phyloP scores from a whole-genome alignment of 345 rosid species.

The Pugionium dolabratum region DNA sequence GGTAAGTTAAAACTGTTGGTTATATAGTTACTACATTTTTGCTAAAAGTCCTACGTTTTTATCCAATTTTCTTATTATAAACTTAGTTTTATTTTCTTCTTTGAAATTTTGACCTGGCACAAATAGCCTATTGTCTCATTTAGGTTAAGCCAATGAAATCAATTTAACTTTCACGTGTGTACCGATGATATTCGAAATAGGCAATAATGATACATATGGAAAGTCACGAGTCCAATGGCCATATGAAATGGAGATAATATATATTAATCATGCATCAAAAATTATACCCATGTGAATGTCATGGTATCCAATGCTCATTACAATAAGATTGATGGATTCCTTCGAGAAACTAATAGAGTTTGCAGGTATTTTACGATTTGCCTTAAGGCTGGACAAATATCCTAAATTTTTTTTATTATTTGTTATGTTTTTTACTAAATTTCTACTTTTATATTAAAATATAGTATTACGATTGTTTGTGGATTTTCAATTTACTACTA shows the following conservation, averaged over 20 bases:
- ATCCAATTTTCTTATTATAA: constrained; percentile 3
- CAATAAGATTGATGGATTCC: too few relatives aligned
- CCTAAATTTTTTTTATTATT: too few relatives aligned
- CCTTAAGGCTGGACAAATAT: too few relatives aligned
- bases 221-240: constrained; percentile 6
- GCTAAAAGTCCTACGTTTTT: constrained; percentile 27
- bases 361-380: too few relatives aligned
- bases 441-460: too few relatives aligned
- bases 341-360: too few relatives aligned
- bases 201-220: neutral
- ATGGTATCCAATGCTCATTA: too few relatives aligned
- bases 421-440: too few relatives aligned
- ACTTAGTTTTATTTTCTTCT: constrained; percentile 5
- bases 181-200: neutral
- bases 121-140: neutral
- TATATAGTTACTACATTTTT: constrained; percentile 23
- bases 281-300: too few relatives aligned
- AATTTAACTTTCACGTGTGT: constrained; percentile 3
- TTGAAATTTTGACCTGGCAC: constrained; percentile 14
- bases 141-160: constrained; percentile 7
- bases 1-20: constrained; percentile 7
- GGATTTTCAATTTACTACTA: too few relatives aligned
- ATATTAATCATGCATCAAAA: too few relatives aligned
- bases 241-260: neutral
- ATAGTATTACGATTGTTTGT: too few relatives aligned